Percentiles rank a stretch among this genome's conserved stretches.
Conservation (phyloP, 371 early-diverging fungal genomes). For the Gilbertella persicaria region DNA sequence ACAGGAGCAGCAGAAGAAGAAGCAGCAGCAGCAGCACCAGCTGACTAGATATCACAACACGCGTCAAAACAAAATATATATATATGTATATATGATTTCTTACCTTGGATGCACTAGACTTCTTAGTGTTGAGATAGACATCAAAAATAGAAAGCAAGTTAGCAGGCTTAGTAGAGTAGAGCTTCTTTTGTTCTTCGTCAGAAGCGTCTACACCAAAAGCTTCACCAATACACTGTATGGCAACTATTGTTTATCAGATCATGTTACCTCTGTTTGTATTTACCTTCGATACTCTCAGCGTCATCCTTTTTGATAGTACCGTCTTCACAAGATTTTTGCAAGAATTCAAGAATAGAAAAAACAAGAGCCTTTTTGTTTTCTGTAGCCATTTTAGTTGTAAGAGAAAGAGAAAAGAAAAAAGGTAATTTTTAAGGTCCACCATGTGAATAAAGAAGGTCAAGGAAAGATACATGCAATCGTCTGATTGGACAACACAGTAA, state of each 20-base stretch:
- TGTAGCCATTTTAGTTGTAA: constrained; percentile 18
- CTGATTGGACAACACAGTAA: too few relatives aligned
- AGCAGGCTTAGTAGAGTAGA: constrained; percentile 84
- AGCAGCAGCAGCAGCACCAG: too few relatives aligned
- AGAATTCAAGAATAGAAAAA: constrained; percentile 88
- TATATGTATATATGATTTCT: not conserved
- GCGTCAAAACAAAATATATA: not conserved
- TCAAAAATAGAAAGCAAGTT: constrained; percentile 84
- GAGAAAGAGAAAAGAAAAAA: not conserved
- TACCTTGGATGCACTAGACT: constrained; percentile 48
- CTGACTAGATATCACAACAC: not conserved
- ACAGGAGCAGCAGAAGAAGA: constrained; percentile 10
- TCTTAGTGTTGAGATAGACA: constrained; percentile 86
- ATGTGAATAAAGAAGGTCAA: too few relatives aligned
- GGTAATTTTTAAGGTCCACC: too few relatives aligned
- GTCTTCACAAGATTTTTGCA: constrained; percentile 77
- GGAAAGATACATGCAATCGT: too few relatives aligned
- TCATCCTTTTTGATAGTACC: constrained; percentile 82
- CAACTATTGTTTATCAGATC: constrained; percentile 52
- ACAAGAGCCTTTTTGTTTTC: constrained; percentile 83
- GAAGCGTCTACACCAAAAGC: constrained; percentile 85
- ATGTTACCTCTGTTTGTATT: not conserved
- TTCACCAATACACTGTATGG: constrained; percentile 93
- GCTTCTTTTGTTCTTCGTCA: constrained; percentile 66
- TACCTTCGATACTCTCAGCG: constrained; percentile 90